Evolutionary conservation across 331 rosid genomes (phyloP), one percentile per base, ranked within the genome.

Genomic region (Pyrus hybrid): DNA sequence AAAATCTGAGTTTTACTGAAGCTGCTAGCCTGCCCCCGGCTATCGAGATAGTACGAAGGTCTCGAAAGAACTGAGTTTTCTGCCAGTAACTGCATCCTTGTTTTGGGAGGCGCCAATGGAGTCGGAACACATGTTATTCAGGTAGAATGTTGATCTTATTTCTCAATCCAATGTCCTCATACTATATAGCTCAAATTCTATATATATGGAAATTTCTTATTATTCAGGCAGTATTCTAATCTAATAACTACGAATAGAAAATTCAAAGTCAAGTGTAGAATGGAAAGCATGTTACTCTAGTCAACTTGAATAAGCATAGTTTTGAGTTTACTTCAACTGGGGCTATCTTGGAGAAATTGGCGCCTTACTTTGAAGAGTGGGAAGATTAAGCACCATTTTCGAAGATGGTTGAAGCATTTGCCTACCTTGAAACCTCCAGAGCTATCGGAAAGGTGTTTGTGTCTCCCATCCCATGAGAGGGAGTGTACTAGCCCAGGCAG

Each of bases 81-180:
- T 35, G 78, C 87, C 47, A 91, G 83, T 5, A 71, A 92, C 78
- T 90, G 93, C 6, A 22, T 92, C 37, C 93, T 91, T 72, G 88
- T 91, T 76, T 76, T 91, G 2, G 97, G 97, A 8, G 97, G 95
- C 41, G 90, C 93, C 21, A 91, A 93, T 1, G 97, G 96, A 77
- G 96, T 90, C 49, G 97, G 96, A 79, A 73, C 86, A 26, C 84
- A 63, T 54, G 45, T n/a, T 71, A 84, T 92, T 77, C 93, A 92
- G 91, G 97, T 92, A 57, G 22, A 20, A 54, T 45, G 51, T 45
- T 45, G 17, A 45, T 45, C 16, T 45, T 45, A 13, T 13, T 45
- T 45, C 2, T 45, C 17, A 45, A 45, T 45, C 51, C 51, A 13
- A 45, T 45, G 51, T 45, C 51, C 51, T 13, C 17, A 13, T 45